Evolutionary conservation across 805 yeast genomes (phyloP), one percentile per base, ranked within the genome.

Genomic region (Kuraishia hungarica): DNA sequence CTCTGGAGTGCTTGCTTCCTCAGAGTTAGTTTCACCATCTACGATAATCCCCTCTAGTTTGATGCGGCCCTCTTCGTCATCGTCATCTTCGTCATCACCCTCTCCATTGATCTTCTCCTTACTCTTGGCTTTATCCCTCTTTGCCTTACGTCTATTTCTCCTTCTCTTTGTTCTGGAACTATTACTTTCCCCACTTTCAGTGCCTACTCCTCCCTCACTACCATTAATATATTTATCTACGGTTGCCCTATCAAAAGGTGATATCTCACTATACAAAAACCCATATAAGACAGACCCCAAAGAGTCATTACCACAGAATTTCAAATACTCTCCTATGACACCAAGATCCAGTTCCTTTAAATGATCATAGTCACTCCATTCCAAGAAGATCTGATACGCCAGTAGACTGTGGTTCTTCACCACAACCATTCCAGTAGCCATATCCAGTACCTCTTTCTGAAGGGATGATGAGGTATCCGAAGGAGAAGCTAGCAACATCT

Each of bases 301-400:
- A 0, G 90, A 90, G 51, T 80, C 83, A 22, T 66, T 69, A 3
- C 81, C 83, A 68, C 87, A 90, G 48, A 72, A 66, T 48, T 71
- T 70, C 49, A 88, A 71, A 63, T 81, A 89, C 39, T 70, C 75
- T n/a, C 75, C 60, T 1, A 89, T 59, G 3, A 75, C 64, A 10
- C 67, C 68, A 19, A 73, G 62, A 53, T 84, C 84, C 51, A 87
- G 64, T 1, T 77, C 76, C 10, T 72, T 68, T 4, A 90, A 65
- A 2, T 74, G 69, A 5, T 64, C 65, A 7, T 76, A 77, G 66
- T 91, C 96, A 24, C 50, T 29, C 86, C 93, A 87, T 59, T 91
- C 94, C 56, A 90, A 79, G 62, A 81, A 82, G 11, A 84, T 63
- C 46, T 77, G 74, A 96, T 97, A 92, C 1, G 91, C 89, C 29